phyloP scores from a whole-genome alignment of 177 flowering plant genomes.

The Vitis hybrid region DNA sequence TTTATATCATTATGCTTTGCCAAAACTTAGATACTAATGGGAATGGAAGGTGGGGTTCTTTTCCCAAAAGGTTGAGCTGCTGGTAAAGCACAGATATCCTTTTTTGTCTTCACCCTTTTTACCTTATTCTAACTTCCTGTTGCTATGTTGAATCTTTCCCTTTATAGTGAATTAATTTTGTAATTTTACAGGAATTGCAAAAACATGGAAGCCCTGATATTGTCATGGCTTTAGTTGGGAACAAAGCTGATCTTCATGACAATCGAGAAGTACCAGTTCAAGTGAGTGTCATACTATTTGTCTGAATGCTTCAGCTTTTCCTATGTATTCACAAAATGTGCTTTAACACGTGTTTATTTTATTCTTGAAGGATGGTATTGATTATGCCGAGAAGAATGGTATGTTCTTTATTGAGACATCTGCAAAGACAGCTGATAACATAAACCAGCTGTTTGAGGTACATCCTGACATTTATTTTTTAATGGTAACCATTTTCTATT shows the following conservation, averaged over 20 bases:
- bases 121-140: background rate
- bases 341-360: constrained; percentile 2
- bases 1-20: no score
- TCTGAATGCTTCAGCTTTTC: background rate
- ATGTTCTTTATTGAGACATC: constrained; percentile 99
- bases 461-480: background rate
- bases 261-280: constrained; percentile 70
- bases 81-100: no score
- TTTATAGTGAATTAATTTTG: background rate
- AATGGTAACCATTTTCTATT: background rate
- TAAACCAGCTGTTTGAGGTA: constrained; percentile 97
- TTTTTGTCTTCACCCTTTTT: background rate
- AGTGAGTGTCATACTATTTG: constrained; percentile 40
- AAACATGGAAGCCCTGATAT: constrained; percentile 97
- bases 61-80: no score
- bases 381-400: constrained; percentile 92
- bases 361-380: constrained; percentile 75
- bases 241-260: constrained; percentile 96
- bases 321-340: background rate
- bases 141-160: background rate
- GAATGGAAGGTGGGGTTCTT: no score
- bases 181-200: constrained; percentile 72
- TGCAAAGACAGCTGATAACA: constrained; percentile 98
- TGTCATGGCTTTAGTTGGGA: constrained; percentile 96
- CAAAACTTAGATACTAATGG: no score